Percentiles rank a stretch among this genome's conserved stretches.
These are phyloP conservation scores for Talaromyces nanjingensis DNA, from an alignment of 495 filamentous ascomycete genomes.

Conservation along the genomic window DNA sequence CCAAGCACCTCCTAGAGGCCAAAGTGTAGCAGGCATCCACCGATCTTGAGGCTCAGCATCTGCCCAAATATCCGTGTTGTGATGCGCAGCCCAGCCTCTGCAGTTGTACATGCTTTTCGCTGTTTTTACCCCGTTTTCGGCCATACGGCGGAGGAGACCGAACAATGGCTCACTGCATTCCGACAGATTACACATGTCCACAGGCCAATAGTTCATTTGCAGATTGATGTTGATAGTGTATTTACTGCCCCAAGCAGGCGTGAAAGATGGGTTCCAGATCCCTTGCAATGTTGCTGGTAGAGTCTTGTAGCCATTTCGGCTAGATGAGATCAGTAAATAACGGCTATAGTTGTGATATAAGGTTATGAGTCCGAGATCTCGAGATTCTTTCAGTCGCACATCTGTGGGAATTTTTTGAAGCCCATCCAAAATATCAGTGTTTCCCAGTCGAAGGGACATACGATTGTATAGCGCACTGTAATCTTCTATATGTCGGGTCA, in stretches of 20 bases:
- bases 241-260: constrained; percentile 45
- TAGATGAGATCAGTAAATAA: constrained; percentile 40
- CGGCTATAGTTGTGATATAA: constrained; percentile 43
- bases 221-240: constrained; percentile 55
- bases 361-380: constrained; percentile 31
- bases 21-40: constrained; percentile 37
- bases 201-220: constrained; percentile 57
- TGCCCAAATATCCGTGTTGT: constrained; percentile 45
- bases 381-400: constrained; percentile 16
- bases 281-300: constrained; percentile 54
- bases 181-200: constrained; percentile 33
- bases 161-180: constrained; percentile 33
- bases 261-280: constrained; percentile 47
- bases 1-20: constrained; percentile 45
- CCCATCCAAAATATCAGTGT: background rate
- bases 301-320: constrained; percentile 25
- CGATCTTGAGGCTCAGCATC: constrained; percentile 40
- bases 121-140: constrained; percentile 24
- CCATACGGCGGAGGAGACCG: constrained; percentile 30
- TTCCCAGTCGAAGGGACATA: constrained; percentile 23
- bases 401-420: constrained; percentile 21
- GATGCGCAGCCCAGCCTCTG: constrained; percentile 39
- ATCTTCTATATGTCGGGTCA: constrained; percentile 22
- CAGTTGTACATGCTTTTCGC: constrained; percentile 42
- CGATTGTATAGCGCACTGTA: constrained; percentile 28